Evolutionary conservation across 192 early-diverging fungal genomes (phyloP).

Genomic region (Rhizophagus sp.): DNA sequence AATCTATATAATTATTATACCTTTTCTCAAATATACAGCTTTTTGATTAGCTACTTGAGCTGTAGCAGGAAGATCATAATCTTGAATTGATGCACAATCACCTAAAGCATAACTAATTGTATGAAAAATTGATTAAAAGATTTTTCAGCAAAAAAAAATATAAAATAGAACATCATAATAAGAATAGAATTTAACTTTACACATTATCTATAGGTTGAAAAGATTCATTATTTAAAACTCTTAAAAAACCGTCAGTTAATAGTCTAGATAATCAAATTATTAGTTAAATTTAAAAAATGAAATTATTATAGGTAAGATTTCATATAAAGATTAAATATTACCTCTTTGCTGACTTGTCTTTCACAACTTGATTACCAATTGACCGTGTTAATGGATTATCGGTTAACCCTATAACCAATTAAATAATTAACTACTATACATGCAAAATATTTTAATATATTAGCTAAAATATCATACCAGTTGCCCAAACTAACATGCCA

Average conservation of each 20-base stretch:
- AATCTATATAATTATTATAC: slow-evolving; percentile 24
- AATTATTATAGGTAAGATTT: neutral
- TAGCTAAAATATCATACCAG: slow-evolving; percentile 56
- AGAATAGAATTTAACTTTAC: slow-evolving; percentile 29
- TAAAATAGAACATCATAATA: neutral
- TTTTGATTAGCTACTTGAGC: slow-evolving; percentile 88
- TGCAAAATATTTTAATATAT: neutral
- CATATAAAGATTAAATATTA: neutral
- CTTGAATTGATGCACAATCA: slow-evolving; percentile 86
- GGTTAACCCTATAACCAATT: slow-evolving; percentile 75
- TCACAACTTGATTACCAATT: slow-evolving; percentile 44
- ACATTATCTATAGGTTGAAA: slow-evolving; percentile 58
- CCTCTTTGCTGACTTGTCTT: slow-evolving; percentile 39
- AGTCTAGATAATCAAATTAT: slow-evolving; percentile 43
- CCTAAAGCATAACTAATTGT: slow-evolving; percentile 73
- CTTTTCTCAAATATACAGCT: slow-evolving; percentile 63
- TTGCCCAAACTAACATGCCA: slow-evolving; percentile 85
- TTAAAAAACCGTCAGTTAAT: slow-evolving; percentile 73
- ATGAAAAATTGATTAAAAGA: neutral
- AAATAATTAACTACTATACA: neutral
- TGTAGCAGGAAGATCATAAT: slow-evolving; percentile 73
- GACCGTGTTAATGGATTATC: slow-evolving; percentile 54
- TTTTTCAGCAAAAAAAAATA: neutral
- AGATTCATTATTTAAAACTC: slow-evolving; percentile 67
- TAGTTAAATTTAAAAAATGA: neutral